These are phyloP conservation scores for Glycine soja DNA, from an alignment of 306 rosid species.

Conservation along the genomic window DNA sequence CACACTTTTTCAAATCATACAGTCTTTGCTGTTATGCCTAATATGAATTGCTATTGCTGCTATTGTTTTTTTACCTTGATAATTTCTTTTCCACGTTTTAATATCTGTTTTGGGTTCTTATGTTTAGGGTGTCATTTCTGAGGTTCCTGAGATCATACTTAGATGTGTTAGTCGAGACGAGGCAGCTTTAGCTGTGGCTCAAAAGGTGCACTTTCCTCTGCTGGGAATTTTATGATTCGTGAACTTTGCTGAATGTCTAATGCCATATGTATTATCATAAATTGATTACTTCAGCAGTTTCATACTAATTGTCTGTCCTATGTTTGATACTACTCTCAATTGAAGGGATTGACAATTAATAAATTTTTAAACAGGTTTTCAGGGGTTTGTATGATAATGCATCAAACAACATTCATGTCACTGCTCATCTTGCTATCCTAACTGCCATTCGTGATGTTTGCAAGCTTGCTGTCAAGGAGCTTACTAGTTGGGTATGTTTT, in stretches of 20 bases:
- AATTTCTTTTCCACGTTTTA: background rate
- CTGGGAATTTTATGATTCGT: constrained; percentile 2
- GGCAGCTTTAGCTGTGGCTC: constrained; percentile 99
- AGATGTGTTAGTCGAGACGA: constrained; percentile 95
- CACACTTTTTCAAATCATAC: background rate
- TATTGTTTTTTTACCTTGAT: constrained; percentile 24
- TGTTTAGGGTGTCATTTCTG: constrained; percentile 77
- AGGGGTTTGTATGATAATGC: constrained; percentile 87
- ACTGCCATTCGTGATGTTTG: constrained; percentile 99
- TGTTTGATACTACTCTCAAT: constrained; percentile 32
- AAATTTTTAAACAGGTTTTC: constrained; percentile 65
- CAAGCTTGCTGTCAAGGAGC: constrained; percentile 96
- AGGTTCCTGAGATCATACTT: constrained; percentile 93
- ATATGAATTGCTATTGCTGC: background rate
- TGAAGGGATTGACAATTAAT: constrained; percentile 23
- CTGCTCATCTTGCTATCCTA: constrained; percentile 82
- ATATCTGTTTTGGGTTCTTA: constrained; percentile 41
- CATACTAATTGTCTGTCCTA: constrained; percentile 14
- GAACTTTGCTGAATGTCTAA: constrained; percentile 1
- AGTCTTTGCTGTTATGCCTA: background rate
- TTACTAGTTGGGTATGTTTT: constrained; percentile 93
- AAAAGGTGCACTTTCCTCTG: constrained; percentile 66
- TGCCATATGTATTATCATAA: constrained; percentile 1
- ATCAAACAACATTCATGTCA: constrained; percentile 73
- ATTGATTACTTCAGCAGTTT: constrained; percentile 30